These are phyloP conservation scores for Microstroma glucosiphilum DNA, from an alignment of 1,284 basidiomycete genomes.

Conservation along the genomic window DNA sequence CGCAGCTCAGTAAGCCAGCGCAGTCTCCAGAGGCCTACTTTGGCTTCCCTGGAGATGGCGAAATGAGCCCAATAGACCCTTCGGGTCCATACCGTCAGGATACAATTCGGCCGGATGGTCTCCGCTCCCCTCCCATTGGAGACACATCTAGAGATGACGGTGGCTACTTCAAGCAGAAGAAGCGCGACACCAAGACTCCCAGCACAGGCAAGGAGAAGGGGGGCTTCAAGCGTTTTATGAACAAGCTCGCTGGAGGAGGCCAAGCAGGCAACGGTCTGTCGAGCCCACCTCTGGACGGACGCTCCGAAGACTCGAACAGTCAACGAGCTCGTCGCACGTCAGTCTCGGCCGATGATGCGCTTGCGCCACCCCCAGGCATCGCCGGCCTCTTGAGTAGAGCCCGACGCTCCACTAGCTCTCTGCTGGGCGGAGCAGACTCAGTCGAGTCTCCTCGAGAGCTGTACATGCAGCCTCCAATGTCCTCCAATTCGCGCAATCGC, in stretches of 20 bases:
- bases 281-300: neutral
- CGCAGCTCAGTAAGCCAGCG: slow-evolving; percentile 23
- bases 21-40: slow-evolving; percentile 29
- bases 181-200: neutral
- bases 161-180: slow-evolving; percentile 9
- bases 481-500: slow-evolving; percentile 31
- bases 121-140: too few species aligned
- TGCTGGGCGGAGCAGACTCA: slow-evolving; percentile 15
- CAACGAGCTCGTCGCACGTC: slow-evolving; percentile 1
- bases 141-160: neutral
- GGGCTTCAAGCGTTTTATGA: slow-evolving; percentile 31
- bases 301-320: slow-evolving; percentile 5
- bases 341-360: slow-evolving; percentile 9
- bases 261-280: neutral
- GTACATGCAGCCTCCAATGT: slow-evolving; percentile 32
- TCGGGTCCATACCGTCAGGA: neutral
- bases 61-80: slow-evolving; percentile 8
- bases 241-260: slow-evolving; percentile 24
- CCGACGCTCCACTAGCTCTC: slow-evolving; percentile 16
- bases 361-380: slow-evolving; percentile 12
- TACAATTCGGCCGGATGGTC: too few species aligned
- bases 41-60: slow-evolving; percentile 38
- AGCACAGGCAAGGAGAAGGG: slow-evolving; percentile 26
- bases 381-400: slow-evolving; percentile 11
- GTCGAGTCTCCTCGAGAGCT: slow-evolving; percentile 19